These are phyloP conservation scores for Fusarium anthophilum DNA, from an alignment of 2,329 filamentous ascomycete genomes.

Conservation along the genomic window DNA sequence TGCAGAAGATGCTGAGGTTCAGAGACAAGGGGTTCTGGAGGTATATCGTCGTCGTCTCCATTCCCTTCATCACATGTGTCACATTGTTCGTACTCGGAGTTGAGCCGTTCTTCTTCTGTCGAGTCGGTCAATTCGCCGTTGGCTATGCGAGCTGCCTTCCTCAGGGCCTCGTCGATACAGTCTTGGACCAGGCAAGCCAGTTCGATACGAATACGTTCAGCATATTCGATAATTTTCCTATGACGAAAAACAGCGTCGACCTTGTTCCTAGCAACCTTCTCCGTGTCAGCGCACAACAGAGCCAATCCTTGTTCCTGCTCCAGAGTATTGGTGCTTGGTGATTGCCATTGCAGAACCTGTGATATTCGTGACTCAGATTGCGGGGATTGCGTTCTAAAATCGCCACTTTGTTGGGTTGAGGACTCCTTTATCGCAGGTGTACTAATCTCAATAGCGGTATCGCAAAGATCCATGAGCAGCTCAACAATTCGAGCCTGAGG, in stretches of 20 bases:
- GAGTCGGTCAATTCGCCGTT: constrained; percentile 87
- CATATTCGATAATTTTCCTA: constrained; percentile 92
- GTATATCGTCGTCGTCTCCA: constrained; percentile 28
- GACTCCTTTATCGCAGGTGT: constrained; percentile 92
- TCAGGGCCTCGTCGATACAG: constrained; percentile 91
- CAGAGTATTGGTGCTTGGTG: constrained; percentile 86
- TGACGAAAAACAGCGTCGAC: constrained; percentile 94
- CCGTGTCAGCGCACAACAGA: constrained; percentile 88
- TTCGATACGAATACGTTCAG: constrained; percentile 93
- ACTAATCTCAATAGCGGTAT: constrained; percentile 94
- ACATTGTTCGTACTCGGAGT: constrained; percentile 40
- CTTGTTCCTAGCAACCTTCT: constrained; percentile 83
- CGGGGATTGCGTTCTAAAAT: constrained; percentile 92
- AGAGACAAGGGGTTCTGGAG: constrained; percentile 20
- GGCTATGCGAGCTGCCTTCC: constrained; percentile 88
- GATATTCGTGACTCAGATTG: constrained; percentile 95
- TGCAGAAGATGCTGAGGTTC: constrained; percentile 21
- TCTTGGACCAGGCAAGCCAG: constrained; percentile 93
- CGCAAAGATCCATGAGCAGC: constrained; percentile 91
- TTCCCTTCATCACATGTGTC: constrained; percentile 51
- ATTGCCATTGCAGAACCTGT: constrained; percentile 96
- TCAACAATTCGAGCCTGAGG: constrained; percentile 95
- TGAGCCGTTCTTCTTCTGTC: constrained; percentile 64
- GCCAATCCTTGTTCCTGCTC: constrained; percentile 94
- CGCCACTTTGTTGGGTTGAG: constrained; percentile 70